Base-by-base conservation (phyloP, 306 rosid genomes). In the Trifolium fragiferum region DNA sequence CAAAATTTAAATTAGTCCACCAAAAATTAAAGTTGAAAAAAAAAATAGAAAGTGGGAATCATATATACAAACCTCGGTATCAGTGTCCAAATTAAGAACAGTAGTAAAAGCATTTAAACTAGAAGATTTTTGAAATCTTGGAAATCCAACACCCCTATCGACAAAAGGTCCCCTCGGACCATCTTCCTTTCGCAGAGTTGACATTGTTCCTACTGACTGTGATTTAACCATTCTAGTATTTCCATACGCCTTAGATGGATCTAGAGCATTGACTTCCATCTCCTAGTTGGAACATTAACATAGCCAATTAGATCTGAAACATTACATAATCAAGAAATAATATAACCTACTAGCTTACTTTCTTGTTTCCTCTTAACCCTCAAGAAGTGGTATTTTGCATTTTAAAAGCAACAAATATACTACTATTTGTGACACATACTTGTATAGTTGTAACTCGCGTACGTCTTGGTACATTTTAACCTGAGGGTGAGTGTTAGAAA, bases 61-160 rank as follows among this genome's bases (percentile, higher is more conserved):
- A 65, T 79, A 57, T 65, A 20, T 6, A 80, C 89, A 47, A 73
- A 92, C 99, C 99, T 91, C 82, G 32, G 86, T 74, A 81, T 85
- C 86, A 64, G 76, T 59, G 44, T 82, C 90, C 87, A 81, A 76
- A 84, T 74, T 80, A 75, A 76, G 83, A 76, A 81, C 88, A 0
- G 80, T 32, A 25, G 76, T 14, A 60, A 85, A 87, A 74, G 88
- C 38, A 62, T 55, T 70, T 18, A 90, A 76, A 83, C 97, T 88
- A 72, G 91, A 76, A 11, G 89, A 88, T 85, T 87, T 90, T 84
- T 72, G 77, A 44, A 90, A 83, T 84, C 90, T 83, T 30, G 92
- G 89, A 79, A 92, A 79, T 78, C 99, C 99, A 81, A 94, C 97
- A 81, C 97, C 99, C 87, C 97, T 84, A 81, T 94, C 89, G 40